Base-by-base conservation (phyloP, 192 early-diverging fungal genomes). In the Entomortierella beljakovae region DNA sequence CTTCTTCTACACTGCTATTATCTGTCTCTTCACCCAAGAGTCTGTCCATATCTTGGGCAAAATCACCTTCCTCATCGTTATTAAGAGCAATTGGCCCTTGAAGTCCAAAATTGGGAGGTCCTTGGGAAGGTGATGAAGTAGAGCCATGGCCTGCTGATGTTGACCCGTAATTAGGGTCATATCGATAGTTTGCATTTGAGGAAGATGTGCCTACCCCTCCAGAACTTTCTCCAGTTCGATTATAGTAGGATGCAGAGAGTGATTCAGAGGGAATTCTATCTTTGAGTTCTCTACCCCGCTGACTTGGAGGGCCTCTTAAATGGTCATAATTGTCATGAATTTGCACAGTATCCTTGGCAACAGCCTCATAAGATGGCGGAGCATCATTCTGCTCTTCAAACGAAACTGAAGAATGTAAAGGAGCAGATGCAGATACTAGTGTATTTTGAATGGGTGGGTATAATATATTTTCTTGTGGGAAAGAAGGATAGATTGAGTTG, bases 321-420 rank as follows among this genome's bases (percentile, higher is more conserved):
- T 79, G 66, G 13, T 79, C 67, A 56, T 79, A 70, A 31, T 70
- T 65, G 51, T 79, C 62, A 42, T 79, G 75, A 40, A 70, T 40
- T 29, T 79, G 66, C 37, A 61, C 42, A 26, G 60, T 29, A 37
- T 79, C 75, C 34, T 79, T 79, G 13, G 43, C 32, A 38, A 61
- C 58, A 51, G 71, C 64, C 22, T 79, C 75, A 50, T 79, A 79
- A 3, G 75, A 63, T 2, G 75, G 75, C 1, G 75, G 75, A 8
- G 62, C 55, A 6, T 69, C 75, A n/a, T n/a, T n/a, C n/a, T n/a
- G n/a, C n/a, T n/a, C n/a, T n/a, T n/a, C n/a, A n/a, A n/a, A n/a
- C n/a, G n/a, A n/a, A n/a, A n/a, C n/a, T n/a, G n/a, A n/a, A n/a
- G n/a, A n/a, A n/a, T n/a, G n/a, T n/a, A n/a, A n/a, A n/a, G n/a